phyloP scores from a whole-genome alignment of 2,329 filamentous ascomycete species.

The Microsporum audouinii region DNA sequence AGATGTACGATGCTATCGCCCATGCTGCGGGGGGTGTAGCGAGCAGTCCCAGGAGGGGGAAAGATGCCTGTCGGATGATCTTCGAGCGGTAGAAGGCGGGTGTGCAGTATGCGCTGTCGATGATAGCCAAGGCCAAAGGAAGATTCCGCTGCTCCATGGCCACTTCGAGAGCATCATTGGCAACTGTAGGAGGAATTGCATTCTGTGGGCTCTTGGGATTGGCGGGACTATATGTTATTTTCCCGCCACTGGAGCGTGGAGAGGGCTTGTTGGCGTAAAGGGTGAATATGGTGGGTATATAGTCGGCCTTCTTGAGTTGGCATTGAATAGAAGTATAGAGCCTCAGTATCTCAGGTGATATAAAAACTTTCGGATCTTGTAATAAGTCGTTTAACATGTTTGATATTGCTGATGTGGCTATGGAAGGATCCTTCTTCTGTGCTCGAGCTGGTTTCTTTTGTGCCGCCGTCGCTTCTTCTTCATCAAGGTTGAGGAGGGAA shows the following conservation, averaged over 20 bases:
- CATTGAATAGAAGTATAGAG: slow-evolving; percentile 68
- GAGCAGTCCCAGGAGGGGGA: slow-evolving; percentile 31
- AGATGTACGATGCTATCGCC: slow-evolving; percentile 55
- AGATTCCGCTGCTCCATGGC: slow-evolving; percentile 73
- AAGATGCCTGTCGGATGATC: slow-evolving; percentile 32
- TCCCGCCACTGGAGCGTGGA: slow-evolving; percentile 49
- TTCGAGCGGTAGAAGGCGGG: slow-evolving; percentile 35
- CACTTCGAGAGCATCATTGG: slow-evolving; percentile 61
- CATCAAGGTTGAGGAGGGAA: slow-evolving; percentile 31
- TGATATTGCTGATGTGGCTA: slow-evolving; percentile 37
- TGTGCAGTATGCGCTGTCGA: slow-evolving; percentile 47
- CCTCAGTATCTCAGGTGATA: slow-evolving; percentile 60
- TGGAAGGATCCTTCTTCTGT: slow-evolving; percentile 15
- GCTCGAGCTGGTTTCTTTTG: slow-evolving; percentile 16
- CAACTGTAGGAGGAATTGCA: slow-evolving; percentile 60
- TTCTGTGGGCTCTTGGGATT: slow-evolving; percentile 59
- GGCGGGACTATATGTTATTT: slow-evolving; percentile 48
- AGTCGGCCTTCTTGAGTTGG: slow-evolving; percentile 58
- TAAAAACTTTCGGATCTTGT: slow-evolving; percentile 63
- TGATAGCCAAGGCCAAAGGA: slow-evolving; percentile 64
- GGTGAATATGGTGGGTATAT: slow-evolving; percentile 66
- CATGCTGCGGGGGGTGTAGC: slow-evolving; percentile 41
- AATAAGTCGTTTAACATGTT: slow-evolving; percentile 57
- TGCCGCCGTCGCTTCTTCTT: slow-evolving; percentile 7
- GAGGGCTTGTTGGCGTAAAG: slow-evolving; percentile 76